A percentile compares a stretch with the other conserved stretches of the same genome.
phyloP scores from a whole-genome alignment of 2,329 filamentous ascomycete species.

The Madurella mycetomatis region DNA sequence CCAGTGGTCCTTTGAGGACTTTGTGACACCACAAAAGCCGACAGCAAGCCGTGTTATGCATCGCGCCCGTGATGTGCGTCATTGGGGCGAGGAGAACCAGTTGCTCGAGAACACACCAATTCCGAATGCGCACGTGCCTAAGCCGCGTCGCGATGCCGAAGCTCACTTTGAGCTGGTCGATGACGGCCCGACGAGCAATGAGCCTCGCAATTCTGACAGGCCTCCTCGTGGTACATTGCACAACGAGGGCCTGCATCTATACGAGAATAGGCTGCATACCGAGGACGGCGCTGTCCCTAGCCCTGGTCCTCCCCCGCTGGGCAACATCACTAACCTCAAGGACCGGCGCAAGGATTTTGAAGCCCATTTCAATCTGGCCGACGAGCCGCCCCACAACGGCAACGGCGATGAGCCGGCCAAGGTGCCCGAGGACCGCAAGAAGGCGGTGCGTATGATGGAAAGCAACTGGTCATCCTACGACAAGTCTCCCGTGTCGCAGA shows the following conservation, averaged over 20 bases:
- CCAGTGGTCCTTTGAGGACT: constrained; percentile 87
- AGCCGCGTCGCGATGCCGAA: constrained; percentile 73
- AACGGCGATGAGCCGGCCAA: constrained; percentile 37
- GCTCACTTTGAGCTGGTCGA: constrained; percentile 82
- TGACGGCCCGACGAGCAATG: constrained; percentile 53
- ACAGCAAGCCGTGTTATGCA: constrained; percentile 56
- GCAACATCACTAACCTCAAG: constrained; percentile 67
- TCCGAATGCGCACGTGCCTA: constrained; percentile 54
- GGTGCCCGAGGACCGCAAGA: constrained; percentile 57
- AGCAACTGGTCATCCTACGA: constrained; percentile 57
- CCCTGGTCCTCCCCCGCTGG: constrained; percentile 46
- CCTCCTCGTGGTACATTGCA: constrained; percentile 50
- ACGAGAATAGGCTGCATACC: constrained; percentile 70
- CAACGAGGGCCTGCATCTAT: constrained; percentile 67
- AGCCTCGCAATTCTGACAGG: constrained; percentile 42
- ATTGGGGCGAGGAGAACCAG: constrained; percentile 72
- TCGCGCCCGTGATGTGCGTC: constrained; percentile 65
- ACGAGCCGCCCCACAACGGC: constrained; percentile 53
- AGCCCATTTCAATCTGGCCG: constrained; percentile 70
- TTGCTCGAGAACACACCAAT: constrained; percentile 54
- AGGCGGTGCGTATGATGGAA: constrained; percentile 70
- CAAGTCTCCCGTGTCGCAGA: constrained; percentile 48
- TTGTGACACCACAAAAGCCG: constrained; percentile 73
- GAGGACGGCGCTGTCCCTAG: constrained; percentile 45
- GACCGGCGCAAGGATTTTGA: constrained; percentile 73